Evolutionary conservation across 192 early-diverging fungal genomes (phyloP), one percentile per base, ranked within the genome.

Genomic region (Backusella morwellensis): DNA sequence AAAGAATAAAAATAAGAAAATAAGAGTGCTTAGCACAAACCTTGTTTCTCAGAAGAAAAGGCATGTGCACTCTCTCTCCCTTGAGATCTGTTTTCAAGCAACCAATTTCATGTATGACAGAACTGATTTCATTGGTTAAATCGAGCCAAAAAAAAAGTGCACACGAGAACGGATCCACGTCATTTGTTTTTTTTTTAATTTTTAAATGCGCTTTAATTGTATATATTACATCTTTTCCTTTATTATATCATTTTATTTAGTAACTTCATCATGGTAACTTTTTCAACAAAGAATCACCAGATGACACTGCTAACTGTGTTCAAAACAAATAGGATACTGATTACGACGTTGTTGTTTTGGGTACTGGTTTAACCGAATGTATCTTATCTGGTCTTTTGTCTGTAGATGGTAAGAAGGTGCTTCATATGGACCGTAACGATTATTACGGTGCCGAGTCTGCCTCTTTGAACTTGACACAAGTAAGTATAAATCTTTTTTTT

Each of bases 371-470:
- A 75, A 95, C 95, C 77, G 94, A 96, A 81, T 96, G 95, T 86
- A 91, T 96, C 77, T 88, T 96, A 26, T 95, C 94, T 15, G 94
- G 94, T 41, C 87, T 95, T 44, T 85, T 96, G 32, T 94, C 95
- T 6, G 92, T 95, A 36, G 95, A 96, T 79, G 93, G 94, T 79
- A 96, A 96, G 85, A 93, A 93, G 82, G 95, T 96, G n/a, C 85
- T 96, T 68, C 95, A 96, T 76, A 92, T 96, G 81, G 95, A 96
- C 85, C 90, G 93, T 73, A 95, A 99, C 84, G 96, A 99, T 84
- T 99, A 98, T 85, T 99, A 99, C 79, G 98, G 98, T 78, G 98
- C 94, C 76, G 97, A 97, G 63, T 91, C 92, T 74, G 97, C 98
- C 38, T 94, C 92, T 68, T 89, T 99, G 66, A 97, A 99, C 88